Conservation (phyloP, 345 rosid species). For the rapeseed (Brassica napus) region DNA sequence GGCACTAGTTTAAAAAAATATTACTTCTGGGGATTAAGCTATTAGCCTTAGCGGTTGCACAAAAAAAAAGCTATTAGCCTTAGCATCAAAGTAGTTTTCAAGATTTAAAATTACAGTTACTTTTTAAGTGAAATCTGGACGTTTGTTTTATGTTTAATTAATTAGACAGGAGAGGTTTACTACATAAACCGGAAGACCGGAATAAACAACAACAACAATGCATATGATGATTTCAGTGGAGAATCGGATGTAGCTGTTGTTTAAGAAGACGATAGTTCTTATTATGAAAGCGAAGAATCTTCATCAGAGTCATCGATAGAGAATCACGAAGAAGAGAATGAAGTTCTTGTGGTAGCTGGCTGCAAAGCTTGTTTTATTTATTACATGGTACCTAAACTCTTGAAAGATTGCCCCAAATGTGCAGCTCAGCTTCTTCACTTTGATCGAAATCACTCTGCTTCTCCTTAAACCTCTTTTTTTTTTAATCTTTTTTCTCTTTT, state of each 20-base stretch:
- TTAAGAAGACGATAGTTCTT: slow-evolving; percentile 60
- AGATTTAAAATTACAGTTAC: background rate
- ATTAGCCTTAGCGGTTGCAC: background rate
- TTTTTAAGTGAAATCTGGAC: background rate
- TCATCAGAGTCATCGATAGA: slow-evolving; percentile 58
- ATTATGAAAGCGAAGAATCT: slow-evolving; percentile 68
- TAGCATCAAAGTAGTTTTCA: background rate
- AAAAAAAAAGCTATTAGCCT: background rate
- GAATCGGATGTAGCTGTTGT: slow-evolving; percentile 46
- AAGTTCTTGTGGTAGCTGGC: slow-evolving; percentile 84
- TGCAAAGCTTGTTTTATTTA: slow-evolving; percentile 95
- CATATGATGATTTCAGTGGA: slow-evolving; percentile 23
- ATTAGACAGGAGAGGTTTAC: slow-evolving; percentile 78
- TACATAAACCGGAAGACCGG: slow-evolving; percentile 82
- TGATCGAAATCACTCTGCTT: slow-evolving; percentile 53
- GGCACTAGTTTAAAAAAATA: background rate
- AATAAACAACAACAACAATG: slow-evolving; percentile 18
- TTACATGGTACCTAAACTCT: slow-evolving; percentile 83
- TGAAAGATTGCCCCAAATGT: slow-evolving; percentile 83
- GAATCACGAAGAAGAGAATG: slow-evolving; percentile 35
- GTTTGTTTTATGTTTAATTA: slow-evolving; percentile 34
- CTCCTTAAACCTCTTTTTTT: slow-evolving; percentile 39
- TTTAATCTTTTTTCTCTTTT: background rate
- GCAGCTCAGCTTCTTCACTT: slow-evolving; percentile 79
- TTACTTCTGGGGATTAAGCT: background rate